Evolutionary conservation across 108 stramenopile genomes (phyloP), one percentile per base, ranked within the genome.

Genomic region (Skeletonema tropicum): DNA sequence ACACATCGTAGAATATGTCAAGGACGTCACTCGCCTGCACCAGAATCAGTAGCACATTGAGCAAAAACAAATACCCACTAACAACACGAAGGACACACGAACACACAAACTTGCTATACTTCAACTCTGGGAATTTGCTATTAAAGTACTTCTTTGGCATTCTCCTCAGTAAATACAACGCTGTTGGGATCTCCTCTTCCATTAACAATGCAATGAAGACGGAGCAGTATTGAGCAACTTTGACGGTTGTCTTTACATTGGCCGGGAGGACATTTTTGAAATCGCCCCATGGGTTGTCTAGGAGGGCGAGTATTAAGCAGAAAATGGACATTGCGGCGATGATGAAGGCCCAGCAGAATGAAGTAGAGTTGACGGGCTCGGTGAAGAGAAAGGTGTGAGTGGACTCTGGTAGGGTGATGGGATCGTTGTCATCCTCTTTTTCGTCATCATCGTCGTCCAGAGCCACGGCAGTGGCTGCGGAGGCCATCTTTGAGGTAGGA

Each of bases 1-100:
- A 31, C 0, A 75, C 60, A 68, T 75, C 75, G 29, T 64, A 75
- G 46, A 75, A 75, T 6, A 72, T 72, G 4, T 72, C 71, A 0
- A 72, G 36, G 9, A 72, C 71, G 0, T n/a, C 31, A 58, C 21
- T 52, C 9, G 61, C 48, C 60, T 62, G 71, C 11, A 45, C 61
- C 4, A 62, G 3, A 29, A 63, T 33, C 5, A 72, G 32, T 13
- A 61, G 61, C 26, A 72, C 46, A 42, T 72, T 72, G 8, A 72
- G 23, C 13, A 72, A 36, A 60, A 72, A 63, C 13, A 72, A 26
- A 38, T 72, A 72, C 3, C 71, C 71, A 32, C 39, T 36, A 6
- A 57, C 2, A 4, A 72, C 52, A 6, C 71, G 71, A 23, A 62
- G 14, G 33, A 72, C 5, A 14, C 39, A 38, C 14, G 60, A 61